Evolutionary conservation across 1,284 basidiomycete species (phyloP), one percentile per base, ranked within the genome.

Genomic region (Cryptococcus maquisensis): DNA sequence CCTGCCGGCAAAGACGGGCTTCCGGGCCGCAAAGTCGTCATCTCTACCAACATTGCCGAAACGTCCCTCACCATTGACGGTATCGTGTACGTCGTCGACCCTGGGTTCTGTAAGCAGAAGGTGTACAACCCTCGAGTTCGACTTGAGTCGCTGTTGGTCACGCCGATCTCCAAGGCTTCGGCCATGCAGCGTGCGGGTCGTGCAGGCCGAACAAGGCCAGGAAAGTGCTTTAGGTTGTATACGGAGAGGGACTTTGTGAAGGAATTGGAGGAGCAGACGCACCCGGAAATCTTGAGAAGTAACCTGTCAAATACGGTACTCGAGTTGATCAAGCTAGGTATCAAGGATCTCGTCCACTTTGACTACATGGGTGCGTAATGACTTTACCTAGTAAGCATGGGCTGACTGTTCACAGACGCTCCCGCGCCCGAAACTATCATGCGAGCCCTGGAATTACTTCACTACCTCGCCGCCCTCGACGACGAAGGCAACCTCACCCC

Each of bases 61-160:
- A 98, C 96, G 0, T 96, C 92, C 10, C 79, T 98, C 37, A 99
- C 95, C 1, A 98, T 99, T 59, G 95, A 98, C 66, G 96, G 95
- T 23, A 98, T 99, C 68, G 93, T 98, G 13, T 99, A 98, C 70
- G 95, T 98, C 54, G 92, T 98, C 43, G 95, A 98, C 73, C 93
- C 96, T 0, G 95, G 95, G 0, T 95, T 96, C 79, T 92, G 90
- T 66, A 95, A 97, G 77, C 90, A 97, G 77, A 98, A 94, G 72
- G 90, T 97, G 50, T 97, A 97, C 79, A 96, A 96, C 73, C 93
- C 93, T 0, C 84, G 94, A 32, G 96, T 98, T 64, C 85, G 96
- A 60, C 93, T 98, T 42, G 95, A 99, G 78, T 91, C 87, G 54
- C 79, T 98, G 52, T 80, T 98, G 8, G 94, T 98, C 32, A 87